These are phyloP conservation scores for Isoetes taiwanensis DNA, from an alignment of 75 land plant species.

Conservation along the genomic window DNA sequence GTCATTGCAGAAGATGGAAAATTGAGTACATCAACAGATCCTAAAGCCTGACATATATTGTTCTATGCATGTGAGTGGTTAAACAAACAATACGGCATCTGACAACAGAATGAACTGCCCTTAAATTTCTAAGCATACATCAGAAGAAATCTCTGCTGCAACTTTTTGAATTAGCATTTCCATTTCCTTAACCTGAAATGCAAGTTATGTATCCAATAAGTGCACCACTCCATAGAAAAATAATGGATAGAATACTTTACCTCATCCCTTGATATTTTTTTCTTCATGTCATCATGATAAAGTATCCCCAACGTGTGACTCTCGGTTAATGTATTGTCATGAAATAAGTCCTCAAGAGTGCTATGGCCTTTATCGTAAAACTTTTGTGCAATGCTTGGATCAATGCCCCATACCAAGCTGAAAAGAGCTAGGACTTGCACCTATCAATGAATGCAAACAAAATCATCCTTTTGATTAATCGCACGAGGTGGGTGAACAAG, in stretches of 20 bases:
- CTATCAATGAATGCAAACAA: too few species aligned
- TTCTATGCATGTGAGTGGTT: too few species aligned
- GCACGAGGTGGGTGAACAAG: too few species aligned
- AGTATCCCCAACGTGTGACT: slow-evolving; percentile 61
- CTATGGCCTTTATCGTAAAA: slow-evolving; percentile 83
- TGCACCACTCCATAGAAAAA: too few species aligned
- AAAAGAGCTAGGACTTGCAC: slow-evolving; percentile 50
- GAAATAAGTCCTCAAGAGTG: slow-evolving; percentile 63
- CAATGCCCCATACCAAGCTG: slow-evolving; percentile 98
- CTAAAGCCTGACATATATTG: too few species aligned
- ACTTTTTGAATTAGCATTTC: slow-evolving; percentile 4
- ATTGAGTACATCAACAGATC: not conserved
- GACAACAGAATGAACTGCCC: too few species aligned
- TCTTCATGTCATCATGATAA: slow-evolving; percentile 71
- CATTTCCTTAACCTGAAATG: not conserved
- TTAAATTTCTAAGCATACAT: too few species aligned
- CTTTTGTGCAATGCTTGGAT: slow-evolving; percentile 83
- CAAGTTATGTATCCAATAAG: too few species aligned
- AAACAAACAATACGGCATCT: too few species aligned
- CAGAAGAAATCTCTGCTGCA: not conserved
- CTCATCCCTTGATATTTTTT: slow-evolving; percentile 85
- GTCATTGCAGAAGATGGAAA: too few species aligned
- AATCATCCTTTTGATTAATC: too few species aligned
- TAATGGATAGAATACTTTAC: slow-evolving; percentile 20
- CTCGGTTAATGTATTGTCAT: slow-evolving; percentile 62